Conservation (phyloP, 1,139 yeast species). For the Lodderomyces metapsilosis region DNA sequence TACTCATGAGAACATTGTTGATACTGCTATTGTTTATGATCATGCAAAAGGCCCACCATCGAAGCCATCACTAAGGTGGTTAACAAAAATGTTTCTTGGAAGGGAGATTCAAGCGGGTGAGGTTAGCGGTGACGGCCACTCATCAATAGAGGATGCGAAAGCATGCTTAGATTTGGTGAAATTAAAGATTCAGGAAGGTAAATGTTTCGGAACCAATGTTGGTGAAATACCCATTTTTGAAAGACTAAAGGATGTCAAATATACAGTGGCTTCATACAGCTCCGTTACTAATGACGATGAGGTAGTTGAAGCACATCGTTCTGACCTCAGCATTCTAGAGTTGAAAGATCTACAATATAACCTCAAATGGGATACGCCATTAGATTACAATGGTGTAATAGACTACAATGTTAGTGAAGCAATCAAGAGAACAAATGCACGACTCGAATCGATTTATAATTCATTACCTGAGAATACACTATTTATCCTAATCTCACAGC, state of each 20-base stretch:
- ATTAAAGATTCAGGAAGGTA: slow-evolving; percentile 65
- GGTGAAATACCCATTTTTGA: slow-evolving; percentile 34
- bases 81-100: slow-evolving; percentile 55
- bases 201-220: slow-evolving; percentile 56
- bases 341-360: slow-evolving; percentile 59
- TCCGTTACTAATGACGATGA: slow-evolving; percentile 58
- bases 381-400: slow-evolving; percentile 22
- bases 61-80: slow-evolving; percentile 72
- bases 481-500: slow-evolving; percentile 60
- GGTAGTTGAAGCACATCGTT: slow-evolving; percentile 31
- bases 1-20: slow-evolving; percentile 65
- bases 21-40: slow-evolving; percentile 63
- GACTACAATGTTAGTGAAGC: slow-evolving; percentile 19
- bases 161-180: slow-evolving; percentile 80
- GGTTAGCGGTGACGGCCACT: slow-evolving; percentile 63
- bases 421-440: slow-evolving; percentile 33
- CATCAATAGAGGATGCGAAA: slow-evolving; percentile 80
- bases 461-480: slow-evolving; percentile 58
- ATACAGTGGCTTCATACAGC: slow-evolving; percentile 25
- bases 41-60: slow-evolving; percentile 79
- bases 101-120: slow-evolving; percentile 61
- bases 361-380: slow-evolving; percentile 23
- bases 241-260: slow-evolving; percentile 28
- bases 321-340: slow-evolving; percentile 50
- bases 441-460: slow-evolving; percentile 51